Percentiles rank a stretch among this genome's conserved stretches.
Evolutionary conservation across 805 yeast genomes (phyloP).

Genomic region (Candida odintsovae): DNA sequence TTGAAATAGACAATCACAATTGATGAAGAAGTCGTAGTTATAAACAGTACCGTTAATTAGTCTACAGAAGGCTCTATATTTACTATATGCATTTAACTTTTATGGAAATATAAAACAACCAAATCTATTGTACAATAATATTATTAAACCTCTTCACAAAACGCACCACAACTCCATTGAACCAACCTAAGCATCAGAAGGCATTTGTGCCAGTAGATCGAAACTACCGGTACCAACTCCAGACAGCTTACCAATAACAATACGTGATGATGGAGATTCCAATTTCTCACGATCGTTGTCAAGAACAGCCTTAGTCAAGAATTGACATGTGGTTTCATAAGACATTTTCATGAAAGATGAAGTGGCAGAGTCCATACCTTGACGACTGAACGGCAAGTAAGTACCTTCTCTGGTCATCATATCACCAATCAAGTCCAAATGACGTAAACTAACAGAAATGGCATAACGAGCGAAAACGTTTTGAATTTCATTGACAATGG

Average conservation of each 20-base stretch:
- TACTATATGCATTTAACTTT: neutral
- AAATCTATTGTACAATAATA: neutral
- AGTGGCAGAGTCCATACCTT: slow-evolving; percentile 93
- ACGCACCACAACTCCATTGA: neutral
- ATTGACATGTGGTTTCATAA: slow-evolving; percentile 96
- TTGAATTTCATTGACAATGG: slow-evolving; percentile 92
- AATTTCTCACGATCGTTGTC: slow-evolving; percentile 86
- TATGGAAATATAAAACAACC: slow-evolving; percentile 1
- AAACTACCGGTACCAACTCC: slow-evolving; percentile 96
- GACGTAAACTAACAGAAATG: slow-evolving; percentile 86
- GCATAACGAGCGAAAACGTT: slow-evolving; percentile 96
- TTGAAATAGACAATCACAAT: neutral
- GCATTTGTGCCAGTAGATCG: slow-evolving; percentile 55
- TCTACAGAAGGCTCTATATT: neutral
- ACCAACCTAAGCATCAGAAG: slow-evolving; percentile 14
- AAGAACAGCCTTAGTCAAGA: slow-evolving; percentile 91
- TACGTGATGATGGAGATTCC: slow-evolving; percentile 88
- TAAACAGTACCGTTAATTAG: neutral
- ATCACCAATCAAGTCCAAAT: slow-evolving; percentile 94
- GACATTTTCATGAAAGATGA: slow-evolving; percentile 99
- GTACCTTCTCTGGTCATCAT: slow-evolving; percentile 99
- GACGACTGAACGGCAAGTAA: slow-evolving; percentile 94
- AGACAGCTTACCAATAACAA: slow-evolving; percentile 86
- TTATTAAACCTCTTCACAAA: neutral
- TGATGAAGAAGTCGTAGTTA: too few species aligned